Base-by-base conservation (phyloP, 805 yeast genomes). In the Candida railenensis region DNA sequence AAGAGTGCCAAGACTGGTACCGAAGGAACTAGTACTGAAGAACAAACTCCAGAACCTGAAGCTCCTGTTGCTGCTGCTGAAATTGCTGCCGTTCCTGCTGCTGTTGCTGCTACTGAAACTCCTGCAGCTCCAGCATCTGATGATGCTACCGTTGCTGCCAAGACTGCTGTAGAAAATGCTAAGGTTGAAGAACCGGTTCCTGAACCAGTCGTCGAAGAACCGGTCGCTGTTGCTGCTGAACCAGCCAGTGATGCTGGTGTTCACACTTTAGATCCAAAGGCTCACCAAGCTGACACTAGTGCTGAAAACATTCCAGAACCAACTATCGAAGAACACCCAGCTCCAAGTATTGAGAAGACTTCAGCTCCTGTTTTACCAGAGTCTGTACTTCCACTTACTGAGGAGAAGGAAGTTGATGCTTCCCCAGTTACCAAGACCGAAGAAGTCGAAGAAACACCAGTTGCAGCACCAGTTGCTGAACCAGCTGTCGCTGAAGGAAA, bases 1-100 rank as follows among this genome's bases (percentile, higher is more conserved):
- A 68, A 67, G 62, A 58, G 9, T 19, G 39, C 22, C 12, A 39
- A 55, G 65, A 55, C 55, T 57, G 61, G 57, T 14, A 55, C 39
- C n/a, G 51, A 44, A 19, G 52, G 44, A 18, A 46, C 52, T 32
- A 50, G 38, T 12, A 41, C 49, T 25, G 48, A 38, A 25, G 42
- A 22, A 4, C 39, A 42, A 11, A n/a, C 42, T 19, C 45, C 48
- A 21, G 51, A 48, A 34, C 49, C 48, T 11, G 53, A 44, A 39
- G 38, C 43, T 25, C 42, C 7, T 11, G 53, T 48, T 9, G 40
- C 36, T 9, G 49, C 46, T 30, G 46, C 45, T 40, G 56, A 37
- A n/a, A n/a, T n/a, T n/a, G 48, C 33, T 36, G 44, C 40, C 28
- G 49, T 34, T 18, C 46, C 40, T 12, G 36, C 42, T n/a, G 37